phyloP scores from a whole-genome alignment of 2,329 filamentous ascomycete genomes.

The Colletotrichum tofieldiae region DNA sequence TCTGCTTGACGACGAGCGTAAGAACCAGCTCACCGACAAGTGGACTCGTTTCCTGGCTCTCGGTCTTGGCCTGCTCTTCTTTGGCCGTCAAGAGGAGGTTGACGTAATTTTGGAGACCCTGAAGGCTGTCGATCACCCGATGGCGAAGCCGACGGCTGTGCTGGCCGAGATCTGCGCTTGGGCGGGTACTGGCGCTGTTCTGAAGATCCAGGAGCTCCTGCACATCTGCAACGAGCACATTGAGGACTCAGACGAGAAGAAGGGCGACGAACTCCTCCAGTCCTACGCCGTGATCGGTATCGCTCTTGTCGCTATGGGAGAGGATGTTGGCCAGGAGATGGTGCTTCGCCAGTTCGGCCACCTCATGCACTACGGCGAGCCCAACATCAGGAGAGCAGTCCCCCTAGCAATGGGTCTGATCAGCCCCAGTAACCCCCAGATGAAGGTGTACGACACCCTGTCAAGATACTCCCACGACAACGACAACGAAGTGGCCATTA shows the following conservation, averaged over 20 bases:
- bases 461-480: slow-evolving; percentile 99
- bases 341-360: slow-evolving; percentile 97
- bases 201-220: slow-evolving; percentile 97
- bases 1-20: slow-evolving; percentile 92
- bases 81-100: slow-evolving; percentile 98
- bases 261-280: slow-evolving; percentile 94
- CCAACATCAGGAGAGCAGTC: slow-evolving; percentile 96
- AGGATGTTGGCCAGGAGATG: slow-evolving; percentile 99
- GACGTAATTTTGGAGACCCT: slow-evolving; percentile 97
- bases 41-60: slow-evolving; percentile 98
- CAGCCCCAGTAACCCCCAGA: slow-evolving; percentile 98
- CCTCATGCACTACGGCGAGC: slow-evolving; percentile 98
- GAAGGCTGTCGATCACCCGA: slow-evolving; percentile 96
- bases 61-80: slow-evolving; percentile 93
- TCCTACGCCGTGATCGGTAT: slow-evolving; percentile 96
- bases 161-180: slow-evolving; percentile 97
- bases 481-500: slow-evolving; percentile 97
- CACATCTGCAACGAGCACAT: slow-evolving; percentile 99
- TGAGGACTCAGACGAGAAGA: slow-evolving; percentile 94
- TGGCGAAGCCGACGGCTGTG: slow-evolving; percentile 95
- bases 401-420: slow-evolving; percentile 97
- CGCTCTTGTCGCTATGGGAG: slow-evolving; percentile 96
- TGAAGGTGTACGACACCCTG: slow-evolving; percentile 99
- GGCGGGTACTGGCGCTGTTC: slow-evolving; percentile 95
- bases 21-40: slow-evolving; percentile 94